phyloP scores from a whole-genome alignment of 805 yeast species.

The Candida tibetensis region DNA sequence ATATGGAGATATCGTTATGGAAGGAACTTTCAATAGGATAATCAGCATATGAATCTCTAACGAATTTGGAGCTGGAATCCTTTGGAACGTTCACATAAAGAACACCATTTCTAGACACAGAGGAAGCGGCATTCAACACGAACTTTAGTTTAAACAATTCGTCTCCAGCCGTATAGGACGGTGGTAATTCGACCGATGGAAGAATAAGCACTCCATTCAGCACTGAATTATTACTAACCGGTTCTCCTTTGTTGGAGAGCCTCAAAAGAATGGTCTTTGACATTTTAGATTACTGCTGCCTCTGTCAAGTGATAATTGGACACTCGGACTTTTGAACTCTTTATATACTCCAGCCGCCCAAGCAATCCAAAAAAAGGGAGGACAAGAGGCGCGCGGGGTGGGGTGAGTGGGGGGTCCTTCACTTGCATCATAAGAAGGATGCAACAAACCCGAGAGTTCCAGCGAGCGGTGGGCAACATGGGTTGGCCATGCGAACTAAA shows the following conservation, averaged over 20 bases:
- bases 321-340: background rate
- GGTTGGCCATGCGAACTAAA: no score
- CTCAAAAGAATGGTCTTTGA: slow-evolving; percentile 44
- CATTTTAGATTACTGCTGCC: slow-evolving; percentile 1
- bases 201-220: slow-evolving; percentile 50
- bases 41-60: slow-evolving; percentile 55
- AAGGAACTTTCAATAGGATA: slow-evolving; percentile 54
- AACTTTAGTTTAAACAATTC: slow-evolving; percentile 53
- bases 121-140: slow-evolving; percentile 71
- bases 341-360: background rate
- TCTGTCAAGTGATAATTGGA: background rate
- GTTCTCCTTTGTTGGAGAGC: slow-evolving; percentile 48
- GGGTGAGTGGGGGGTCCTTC: background rate
- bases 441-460: no score
- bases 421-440: background rate
- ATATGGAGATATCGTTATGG: slow-evolving; percentile 59
- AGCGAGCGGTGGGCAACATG: no score
- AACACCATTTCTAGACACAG: slow-evolving; percentile 65
- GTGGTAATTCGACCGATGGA: slow-evolving; percentile 44
- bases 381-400: background rate
- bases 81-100: slow-evolving; percentile 75
- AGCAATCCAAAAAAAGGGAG: slow-evolving; percentile 1
- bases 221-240: slow-evolving; percentile 34
- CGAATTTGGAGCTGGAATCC: slow-evolving; percentile 39
- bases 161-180: slow-evolving; percentile 31